A percentile compares a stretch with the other conserved stretches of the same genome.
phyloP scores from a whole-genome alignment of 192 early-diverging fungal genomes.

The Pilobolus umbonatus region DNA sequence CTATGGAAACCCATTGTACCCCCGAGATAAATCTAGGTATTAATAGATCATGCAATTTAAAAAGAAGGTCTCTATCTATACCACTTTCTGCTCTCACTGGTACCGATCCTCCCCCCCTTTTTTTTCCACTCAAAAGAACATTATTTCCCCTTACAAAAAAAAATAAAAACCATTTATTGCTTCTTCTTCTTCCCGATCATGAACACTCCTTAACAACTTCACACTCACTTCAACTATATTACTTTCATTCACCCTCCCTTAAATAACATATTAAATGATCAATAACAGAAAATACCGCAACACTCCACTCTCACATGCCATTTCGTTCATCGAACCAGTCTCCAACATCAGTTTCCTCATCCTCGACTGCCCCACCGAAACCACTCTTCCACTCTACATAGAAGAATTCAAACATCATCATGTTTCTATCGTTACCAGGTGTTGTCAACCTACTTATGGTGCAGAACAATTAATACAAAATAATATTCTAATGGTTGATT shows the following conservation, averaged over 20 bases:
- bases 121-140: neutral
- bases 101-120: neutral
- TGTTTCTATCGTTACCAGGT: constrained; percentile 82
- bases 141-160: too few relatives aligned
- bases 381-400: constrained; percentile 69
- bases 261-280: neutral
- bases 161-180: neutral
- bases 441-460: constrained; percentile 84
- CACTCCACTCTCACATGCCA: constrained; percentile 46
- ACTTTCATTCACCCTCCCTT: neutral
- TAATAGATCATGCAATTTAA: too few relatives aligned
- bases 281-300: neutral
- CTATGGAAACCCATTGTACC: too few relatives aligned
- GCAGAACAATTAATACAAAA: constrained; percentile 50
- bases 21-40: too few relatives aligned
- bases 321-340: too few relatives aligned
- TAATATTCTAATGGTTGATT: constrained; percentile 72
- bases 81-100: neutral
- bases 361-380: constrained; percentile 84
- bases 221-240: neutral
- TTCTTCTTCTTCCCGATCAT: neutral
- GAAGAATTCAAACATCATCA: constrained; percentile 59
- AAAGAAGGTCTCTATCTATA: too few relatives aligned
- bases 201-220: too few relatives aligned
- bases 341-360: constrained; percentile 81